Percentiles rank a stretch among this genome's conserved stretches.
Conservation (phyloP, 1,139 yeast species). For the Yamadazyma oceani region DNA sequence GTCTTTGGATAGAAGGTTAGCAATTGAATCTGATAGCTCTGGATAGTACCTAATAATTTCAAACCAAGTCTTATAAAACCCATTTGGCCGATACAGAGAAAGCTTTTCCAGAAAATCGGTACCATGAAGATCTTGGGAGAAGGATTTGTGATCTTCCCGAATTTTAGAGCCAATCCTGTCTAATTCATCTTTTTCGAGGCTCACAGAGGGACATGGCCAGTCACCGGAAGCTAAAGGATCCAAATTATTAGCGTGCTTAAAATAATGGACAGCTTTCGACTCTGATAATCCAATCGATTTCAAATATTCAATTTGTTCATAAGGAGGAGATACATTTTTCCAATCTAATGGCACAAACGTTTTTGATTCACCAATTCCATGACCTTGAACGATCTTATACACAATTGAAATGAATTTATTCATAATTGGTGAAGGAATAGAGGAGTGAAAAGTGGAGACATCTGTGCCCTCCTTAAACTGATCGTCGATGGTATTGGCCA, state of each 20-base stretch:
- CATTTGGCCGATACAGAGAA: constrained; percentile 27
- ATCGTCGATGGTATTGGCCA: constrained; percentile 17
- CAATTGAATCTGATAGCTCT: constrained; percentile 46
- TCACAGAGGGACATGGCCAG: constrained; percentile 20
- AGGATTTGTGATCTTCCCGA: constrained; percentile 12
- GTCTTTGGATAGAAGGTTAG: constrained; percentile 41
- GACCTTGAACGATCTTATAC: constrained; percentile 13
- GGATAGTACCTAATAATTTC: constrained; percentile 52
- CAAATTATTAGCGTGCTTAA: constrained; percentile 28
- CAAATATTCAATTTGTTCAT: constrained; percentile 49
- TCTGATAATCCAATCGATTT: constrained; percentile 44
- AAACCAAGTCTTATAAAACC: constrained; percentile 48
- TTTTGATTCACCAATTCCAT: constrained; percentile 6
- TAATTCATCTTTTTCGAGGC: constrained; percentile 10
- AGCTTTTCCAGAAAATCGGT: constrained; percentile 16
- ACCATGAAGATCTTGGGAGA: constrained; percentile 15
- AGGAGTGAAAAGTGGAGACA: constrained; percentile 21
- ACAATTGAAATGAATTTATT: constrained; percentile 29
- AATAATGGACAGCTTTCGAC: constrained; percentile 38
- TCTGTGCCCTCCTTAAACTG: constrained; percentile 1
- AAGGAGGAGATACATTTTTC: constrained; percentile 51
- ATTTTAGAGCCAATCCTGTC: constrained; percentile 8
- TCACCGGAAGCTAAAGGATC: constrained; percentile 18
- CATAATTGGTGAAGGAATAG: constrained; percentile 28
- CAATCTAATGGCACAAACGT: constrained; percentile 44